Base-by-base conservation (phyloP, 306 rosid species). In the Corylus americana region DNA sequence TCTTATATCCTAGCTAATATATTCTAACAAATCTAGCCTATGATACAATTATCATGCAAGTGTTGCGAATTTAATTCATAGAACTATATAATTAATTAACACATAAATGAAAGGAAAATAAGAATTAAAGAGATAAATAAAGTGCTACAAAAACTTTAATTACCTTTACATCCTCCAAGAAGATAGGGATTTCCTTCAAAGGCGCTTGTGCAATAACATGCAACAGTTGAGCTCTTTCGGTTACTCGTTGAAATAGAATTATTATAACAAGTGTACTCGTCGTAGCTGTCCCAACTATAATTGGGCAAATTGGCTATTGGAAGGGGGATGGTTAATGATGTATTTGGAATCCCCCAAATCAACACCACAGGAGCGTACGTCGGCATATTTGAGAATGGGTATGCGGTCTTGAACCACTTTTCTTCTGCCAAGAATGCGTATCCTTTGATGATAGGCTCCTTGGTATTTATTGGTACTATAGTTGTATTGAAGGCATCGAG, bases 261-360 rank as follows among this genome's bases (percentile, higher is more conserved):
- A 0, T 1, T 0, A 4, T 1, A 3, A 1, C 6, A 0, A 51
- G 1, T 4, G 55, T 0, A 14, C 14, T 51, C 55, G 31, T 0
- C 1, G 31, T 22, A 0, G 22, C 22, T 0, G 22, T 22, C 0
- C 22, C 31, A 1, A 1, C 31, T 1, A 1, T 29, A 1, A 29
- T 29, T 22, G 22, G 16, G 6, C 55, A 1, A 1, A 6, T 4
- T 14, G 17, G 4, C n/a, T 13, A 51, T 50, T 13, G n/a, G n/a
- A 25, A 31, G 44, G 2, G n/a, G 5, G 31, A 0, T 0, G 2
- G 5, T 4, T 16, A 12, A 27, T 18, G 42, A 0, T 2, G 1
- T 31, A 2, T 63, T 3, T 4, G 7, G 45, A 14, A 31, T 31
- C 69, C 69, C 20, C 70, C 70, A 29, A 5, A 1, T 11, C 70